These are phyloP conservation scores for Stemphylium beticola DNA, from an alignment of 2,329 filamentous ascomycete species.

Conservation along the genomic window DNA sequence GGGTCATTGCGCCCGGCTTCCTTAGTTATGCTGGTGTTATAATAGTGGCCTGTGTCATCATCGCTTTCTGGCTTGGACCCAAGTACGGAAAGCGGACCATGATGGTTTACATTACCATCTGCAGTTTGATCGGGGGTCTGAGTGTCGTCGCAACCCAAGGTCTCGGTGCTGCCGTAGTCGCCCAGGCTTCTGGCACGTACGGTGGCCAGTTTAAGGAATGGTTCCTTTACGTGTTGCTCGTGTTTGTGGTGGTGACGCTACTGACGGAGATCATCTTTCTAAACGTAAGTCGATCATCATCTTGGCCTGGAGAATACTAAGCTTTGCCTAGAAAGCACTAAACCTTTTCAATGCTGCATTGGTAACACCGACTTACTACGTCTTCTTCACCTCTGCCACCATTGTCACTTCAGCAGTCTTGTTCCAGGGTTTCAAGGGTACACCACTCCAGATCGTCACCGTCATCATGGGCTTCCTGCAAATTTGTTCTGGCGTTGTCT, in stretches of 20 bases:
- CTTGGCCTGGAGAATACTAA: conserved; percentile 7
- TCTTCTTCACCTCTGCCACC: conserved; percentile 95
- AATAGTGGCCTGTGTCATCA: conserved; percentile 72
- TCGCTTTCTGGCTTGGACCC: conserved; percentile 81
- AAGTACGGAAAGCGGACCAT: conserved; percentile 95
- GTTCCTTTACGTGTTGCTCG: conserved; percentile 91
- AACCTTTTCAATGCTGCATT: conserved; percentile 97
- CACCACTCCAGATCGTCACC: conserved; percentile 77
- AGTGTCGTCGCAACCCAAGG: conserved; percentile 96
- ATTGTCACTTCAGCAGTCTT: conserved; percentile 92
- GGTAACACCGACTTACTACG: conserved; percentile 98
- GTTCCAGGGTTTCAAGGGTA: conserved; percentile 93
- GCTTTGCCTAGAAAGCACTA: conserved; percentile 80
- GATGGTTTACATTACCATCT: conserved; percentile 96
- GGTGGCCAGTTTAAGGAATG: conserved; percentile 90
- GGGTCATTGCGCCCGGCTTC: conserved; percentile 86
- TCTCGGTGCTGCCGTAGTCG: conserved; percentile 86
- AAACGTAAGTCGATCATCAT: conserved; percentile 70
- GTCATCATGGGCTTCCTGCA: conserved; percentile 92
- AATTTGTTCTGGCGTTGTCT: conserved; percentile 90
- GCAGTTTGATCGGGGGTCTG: conserved; percentile 90
- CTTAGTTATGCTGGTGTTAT: conserved; percentile 83
- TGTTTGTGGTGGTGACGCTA: conserved; percentile 88
- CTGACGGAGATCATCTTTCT: conserved; percentile 93
- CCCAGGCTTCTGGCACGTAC: conserved; percentile 76